These are phyloP conservation scores for Paramarasmius palmivorus DNA, from an alignment of 1,284 basidiomycete species.

Conservation along the genomic window DNA sequence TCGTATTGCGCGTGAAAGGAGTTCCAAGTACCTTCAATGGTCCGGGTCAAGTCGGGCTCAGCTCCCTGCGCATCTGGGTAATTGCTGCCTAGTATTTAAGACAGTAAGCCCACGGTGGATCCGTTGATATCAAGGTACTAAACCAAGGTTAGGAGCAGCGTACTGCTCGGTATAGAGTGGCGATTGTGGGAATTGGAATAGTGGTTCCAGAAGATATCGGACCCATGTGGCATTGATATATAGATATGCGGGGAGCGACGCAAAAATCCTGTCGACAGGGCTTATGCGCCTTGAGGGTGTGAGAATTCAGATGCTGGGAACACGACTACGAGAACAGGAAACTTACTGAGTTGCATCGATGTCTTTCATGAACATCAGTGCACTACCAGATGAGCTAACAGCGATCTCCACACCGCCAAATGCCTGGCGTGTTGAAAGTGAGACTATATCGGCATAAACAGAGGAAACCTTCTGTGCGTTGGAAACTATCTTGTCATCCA, in stretches of 20 bases:
- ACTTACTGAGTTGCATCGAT: background rate
- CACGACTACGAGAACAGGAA: background rate
- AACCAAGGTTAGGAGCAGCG: slow-evolving; percentile 45
- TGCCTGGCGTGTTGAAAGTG: slow-evolving; percentile 41
- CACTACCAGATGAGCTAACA: slow-evolving; percentile 13
- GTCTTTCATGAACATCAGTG: slow-evolving; percentile 2
- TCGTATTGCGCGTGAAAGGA: no score
- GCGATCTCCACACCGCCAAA: slow-evolving; percentile 26
- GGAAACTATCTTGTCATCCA: slow-evolving; percentile 36
- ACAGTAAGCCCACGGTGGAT: background rate
- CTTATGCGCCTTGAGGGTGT: background rate
- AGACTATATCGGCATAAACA: slow-evolving; percentile 41
- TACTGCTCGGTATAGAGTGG: slow-evolving; percentile 27
- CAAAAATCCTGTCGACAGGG: slow-evolving; percentile 34
- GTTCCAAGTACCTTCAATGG: slow-evolving; percentile 27
- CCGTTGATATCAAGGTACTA: background rate
- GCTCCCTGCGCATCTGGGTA: slow-evolving; percentile 18
- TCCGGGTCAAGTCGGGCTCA: slow-evolving; percentile 17
- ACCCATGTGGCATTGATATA: slow-evolving; percentile 45
- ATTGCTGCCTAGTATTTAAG: background rate
- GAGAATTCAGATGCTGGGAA: background rate
- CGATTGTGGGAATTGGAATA: slow-evolving; percentile 42
- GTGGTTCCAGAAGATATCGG: slow-evolving; percentile 41
- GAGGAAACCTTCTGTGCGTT: slow-evolving; percentile 25
- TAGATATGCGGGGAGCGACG: slow-evolving; percentile 45